phyloP scores from a whole-genome alignment of 2,329 filamentous ascomycete species.

The Fonsecaea erecta region DNA sequence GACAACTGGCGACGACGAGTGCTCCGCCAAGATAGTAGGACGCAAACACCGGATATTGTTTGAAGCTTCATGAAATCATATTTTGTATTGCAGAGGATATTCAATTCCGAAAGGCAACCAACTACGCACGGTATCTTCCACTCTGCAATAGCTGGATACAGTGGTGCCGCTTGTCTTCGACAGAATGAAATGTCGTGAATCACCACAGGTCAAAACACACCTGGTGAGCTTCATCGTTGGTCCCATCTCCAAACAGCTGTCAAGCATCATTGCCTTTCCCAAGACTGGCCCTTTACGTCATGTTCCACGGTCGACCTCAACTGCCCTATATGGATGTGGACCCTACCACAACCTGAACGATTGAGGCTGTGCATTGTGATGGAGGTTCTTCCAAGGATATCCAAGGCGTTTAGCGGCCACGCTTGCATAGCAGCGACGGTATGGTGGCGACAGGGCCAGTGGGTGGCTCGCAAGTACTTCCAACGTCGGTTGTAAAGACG shows the following conservation, averaged over 20 bases:
- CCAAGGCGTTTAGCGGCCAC: neutral
- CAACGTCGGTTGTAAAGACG: neutral
- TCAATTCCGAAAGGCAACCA: neutral
- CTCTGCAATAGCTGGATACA: neutral
- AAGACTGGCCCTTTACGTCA: neutral
- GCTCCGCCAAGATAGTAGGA: neutral
- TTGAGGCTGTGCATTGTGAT: neutral
- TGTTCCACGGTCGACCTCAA: neutral
- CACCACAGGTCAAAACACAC: neutral
- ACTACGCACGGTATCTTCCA: neutral
- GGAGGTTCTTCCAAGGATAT: neutral
- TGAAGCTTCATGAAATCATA: neutral
- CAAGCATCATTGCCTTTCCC: neutral
- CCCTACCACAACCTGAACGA: neutral
- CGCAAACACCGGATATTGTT: neutral
- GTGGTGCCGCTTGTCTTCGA: neutral
- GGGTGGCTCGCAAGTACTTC: neutral
- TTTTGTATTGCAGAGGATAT: neutral
- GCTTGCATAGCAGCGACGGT: neutral
- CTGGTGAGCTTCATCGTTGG: neutral
- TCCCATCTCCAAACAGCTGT: neutral
- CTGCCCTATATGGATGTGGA: neutral
- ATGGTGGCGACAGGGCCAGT: neutral
- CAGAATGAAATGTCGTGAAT: neutral
- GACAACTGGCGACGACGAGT: neutral